phyloP scores from a whole-genome alignment of 352 stramenopile species.

The Albugo laibachii region DNA sequence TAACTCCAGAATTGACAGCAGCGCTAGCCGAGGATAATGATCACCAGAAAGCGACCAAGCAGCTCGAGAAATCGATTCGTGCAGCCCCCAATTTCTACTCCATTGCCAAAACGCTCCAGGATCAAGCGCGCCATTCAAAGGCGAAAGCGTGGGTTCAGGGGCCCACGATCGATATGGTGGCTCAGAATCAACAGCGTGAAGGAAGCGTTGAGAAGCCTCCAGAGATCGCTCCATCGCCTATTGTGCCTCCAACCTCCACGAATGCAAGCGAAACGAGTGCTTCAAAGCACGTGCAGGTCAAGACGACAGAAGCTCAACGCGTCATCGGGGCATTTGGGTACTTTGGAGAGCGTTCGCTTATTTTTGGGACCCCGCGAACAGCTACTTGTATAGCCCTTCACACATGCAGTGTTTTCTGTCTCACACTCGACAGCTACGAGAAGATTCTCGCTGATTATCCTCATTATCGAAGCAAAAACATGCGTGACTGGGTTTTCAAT shows the following conservation, averaged over 20 bases:
- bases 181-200: constrained; percentile 6
- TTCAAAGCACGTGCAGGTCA: constrained; percentile 17
- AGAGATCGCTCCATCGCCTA: background rate
- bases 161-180: background rate
- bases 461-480: constrained; percentile 23
- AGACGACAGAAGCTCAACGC: constrained; percentile 4
- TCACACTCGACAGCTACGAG: constrained; percentile 22
- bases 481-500: constrained; percentile 22
- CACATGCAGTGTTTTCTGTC: constrained; percentile 20
- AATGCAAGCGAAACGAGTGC: background rate
- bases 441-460: constrained; percentile 23
- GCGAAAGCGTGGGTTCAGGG: background rate
- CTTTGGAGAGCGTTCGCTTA: constrained; percentile 23
- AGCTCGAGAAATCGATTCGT: too few species aligned
- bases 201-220: constrained; percentile 11
- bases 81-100: too few species aligned
- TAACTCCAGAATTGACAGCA: constrained; percentile 7
- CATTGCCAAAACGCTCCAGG: too few species aligned
- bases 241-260: background rate
- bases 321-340: constrained; percentile 13
- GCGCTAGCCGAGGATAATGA: background rate
- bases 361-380: constrained; percentile 20
- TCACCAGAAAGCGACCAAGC: too few species aligned
- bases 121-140: too few species aligned
- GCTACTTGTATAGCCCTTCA: constrained; percentile 21